Conservation (phyloP, 176 grass and related monocot species). For the Pharus latifolius region DNA sequence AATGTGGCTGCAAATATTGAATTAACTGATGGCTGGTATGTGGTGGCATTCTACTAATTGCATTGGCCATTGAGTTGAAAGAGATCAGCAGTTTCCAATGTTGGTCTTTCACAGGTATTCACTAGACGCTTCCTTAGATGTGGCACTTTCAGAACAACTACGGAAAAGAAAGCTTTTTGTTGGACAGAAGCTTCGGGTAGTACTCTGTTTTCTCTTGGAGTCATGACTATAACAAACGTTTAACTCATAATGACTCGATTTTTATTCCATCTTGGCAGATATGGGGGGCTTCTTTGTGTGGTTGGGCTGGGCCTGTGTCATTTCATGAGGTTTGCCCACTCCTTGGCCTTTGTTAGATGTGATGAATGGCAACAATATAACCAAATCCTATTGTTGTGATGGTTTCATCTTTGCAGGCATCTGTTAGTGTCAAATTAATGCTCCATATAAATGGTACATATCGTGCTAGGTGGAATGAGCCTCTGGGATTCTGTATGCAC, state of each 20-base stretch:
- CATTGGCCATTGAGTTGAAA: slow-evolving; percentile 4
- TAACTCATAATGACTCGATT: neutral
- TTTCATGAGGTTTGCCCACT: slow-evolving; percentile 57
- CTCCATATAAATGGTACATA: slow-evolving; percentile 85
- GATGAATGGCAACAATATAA: neutral
- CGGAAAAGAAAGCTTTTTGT: slow-evolving; percentile 67
- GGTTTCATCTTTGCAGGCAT: slow-evolving; percentile 45
- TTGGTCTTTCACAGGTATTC: slow-evolving; percentile 53
- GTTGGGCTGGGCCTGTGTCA: slow-evolving; percentile 83
- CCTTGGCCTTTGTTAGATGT: neutral
- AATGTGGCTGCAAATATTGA: slow-evolving; percentile 43
- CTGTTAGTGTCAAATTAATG: slow-evolving; percentile 37
- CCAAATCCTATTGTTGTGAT: neutral
- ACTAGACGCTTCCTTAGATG: slow-evolving; percentile 63
- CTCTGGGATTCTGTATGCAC: slow-evolving; percentile 84
- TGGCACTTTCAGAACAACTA: slow-evolving; percentile 56
- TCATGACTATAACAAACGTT: slow-evolving; percentile 11
- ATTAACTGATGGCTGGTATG: slow-evolving; percentile 90
- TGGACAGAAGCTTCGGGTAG: slow-evolving; percentile 97
- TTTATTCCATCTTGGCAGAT: slow-evolving; percentile 48
- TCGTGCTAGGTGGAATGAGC: slow-evolving; percentile 68
- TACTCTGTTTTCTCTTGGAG: slow-evolving; percentile 17
- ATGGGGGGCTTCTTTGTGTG: slow-evolving; percentile 70
- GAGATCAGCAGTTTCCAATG: neutral
- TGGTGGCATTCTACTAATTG: slow-evolving; percentile 11